phyloP scores from a whole-genome alignment of 805 yeast species.

The Brettanomyces nanus region DNA sequence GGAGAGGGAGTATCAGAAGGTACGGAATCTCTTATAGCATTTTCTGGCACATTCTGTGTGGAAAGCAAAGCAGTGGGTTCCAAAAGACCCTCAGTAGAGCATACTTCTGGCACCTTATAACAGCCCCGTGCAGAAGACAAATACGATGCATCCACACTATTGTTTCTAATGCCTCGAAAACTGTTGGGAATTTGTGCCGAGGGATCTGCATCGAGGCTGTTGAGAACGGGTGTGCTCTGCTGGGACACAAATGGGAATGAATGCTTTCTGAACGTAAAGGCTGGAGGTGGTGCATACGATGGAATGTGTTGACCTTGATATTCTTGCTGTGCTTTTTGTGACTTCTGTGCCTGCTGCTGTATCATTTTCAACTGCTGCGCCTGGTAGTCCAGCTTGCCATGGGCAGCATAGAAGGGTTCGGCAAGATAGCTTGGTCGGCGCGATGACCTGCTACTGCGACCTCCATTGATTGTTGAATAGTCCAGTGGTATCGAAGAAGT shows the following conservation, averaged over 20 bases:
- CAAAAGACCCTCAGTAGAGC: background rate
- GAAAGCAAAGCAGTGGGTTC: background rate
- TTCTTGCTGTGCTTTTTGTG: background rate
- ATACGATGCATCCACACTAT: slow-evolving; percentile 9
- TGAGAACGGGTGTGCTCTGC: background rate
- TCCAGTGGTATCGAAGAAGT: background rate
- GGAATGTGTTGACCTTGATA: background rate
- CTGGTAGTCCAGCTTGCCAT: slow-evolving; percentile 1
- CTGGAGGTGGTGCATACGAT: background rate
- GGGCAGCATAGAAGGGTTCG: slow-evolving; percentile 3
- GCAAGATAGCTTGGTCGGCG: slow-evolving; percentile 5
- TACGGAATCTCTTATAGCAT: slow-evolving; percentile 4
- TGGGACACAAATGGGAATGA: slow-evolving; percentile 3
- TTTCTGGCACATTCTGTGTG: background rate
- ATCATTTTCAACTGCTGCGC: background rate
- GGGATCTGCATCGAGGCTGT: background rate
- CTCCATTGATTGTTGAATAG: background rate
- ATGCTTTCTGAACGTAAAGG: slow-evolving; percentile 4
- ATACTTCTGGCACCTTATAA: background rate
- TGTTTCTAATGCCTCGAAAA: no score
- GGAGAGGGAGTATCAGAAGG: background rate
- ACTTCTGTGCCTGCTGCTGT: background rate
- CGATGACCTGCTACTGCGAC: background rate
- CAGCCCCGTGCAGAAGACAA: background rate
- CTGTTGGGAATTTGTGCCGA: no score